Evolutionary conservation across 176 grass and related monocot species (phyloP).

Genomic region (Triticum dicoccoides): DNA sequence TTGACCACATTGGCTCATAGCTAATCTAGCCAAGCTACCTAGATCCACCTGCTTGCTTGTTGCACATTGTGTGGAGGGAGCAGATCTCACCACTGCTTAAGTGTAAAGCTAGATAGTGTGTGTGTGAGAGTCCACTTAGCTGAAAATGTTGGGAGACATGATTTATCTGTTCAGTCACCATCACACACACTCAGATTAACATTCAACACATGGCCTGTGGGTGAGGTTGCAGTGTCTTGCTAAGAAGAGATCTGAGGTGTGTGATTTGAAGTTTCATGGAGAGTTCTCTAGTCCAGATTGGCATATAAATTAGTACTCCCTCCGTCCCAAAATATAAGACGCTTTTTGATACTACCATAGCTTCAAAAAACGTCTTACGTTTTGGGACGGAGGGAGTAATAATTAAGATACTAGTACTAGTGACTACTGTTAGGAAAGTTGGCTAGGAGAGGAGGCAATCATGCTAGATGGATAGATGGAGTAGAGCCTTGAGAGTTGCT

Average conservation of each 20-base stretch:
- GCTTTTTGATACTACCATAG: too few species aligned
- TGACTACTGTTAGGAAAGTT: background rate
- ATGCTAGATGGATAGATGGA: background rate
- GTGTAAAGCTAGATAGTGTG: background rate
- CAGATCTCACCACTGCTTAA: background rate
- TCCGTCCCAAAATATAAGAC: too few species aligned
- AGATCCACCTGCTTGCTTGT: background rate
- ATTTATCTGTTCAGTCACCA: background rate
- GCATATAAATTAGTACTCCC: background rate
- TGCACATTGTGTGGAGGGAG: background rate
- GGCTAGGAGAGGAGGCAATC: background rate
- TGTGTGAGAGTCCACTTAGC: background rate
- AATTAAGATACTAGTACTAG: background rate
- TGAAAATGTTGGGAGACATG: background rate
- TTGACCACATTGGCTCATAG: background rate
- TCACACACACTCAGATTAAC: background rate
- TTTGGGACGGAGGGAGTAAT: background rate
- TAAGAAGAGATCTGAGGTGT: background rate
- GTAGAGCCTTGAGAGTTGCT: background rate
- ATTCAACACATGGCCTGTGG: background rate
- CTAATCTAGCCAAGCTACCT: background rate
- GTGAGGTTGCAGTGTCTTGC: background rate
- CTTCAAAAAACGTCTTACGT: too few species aligned
- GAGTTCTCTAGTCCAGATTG: background rate
- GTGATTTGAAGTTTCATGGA: background rate